Evolutionary conservation across 805 yeast species (phyloP), one percentile per base, ranked within the genome.

Genomic region (Starmerella geochares): DNA sequence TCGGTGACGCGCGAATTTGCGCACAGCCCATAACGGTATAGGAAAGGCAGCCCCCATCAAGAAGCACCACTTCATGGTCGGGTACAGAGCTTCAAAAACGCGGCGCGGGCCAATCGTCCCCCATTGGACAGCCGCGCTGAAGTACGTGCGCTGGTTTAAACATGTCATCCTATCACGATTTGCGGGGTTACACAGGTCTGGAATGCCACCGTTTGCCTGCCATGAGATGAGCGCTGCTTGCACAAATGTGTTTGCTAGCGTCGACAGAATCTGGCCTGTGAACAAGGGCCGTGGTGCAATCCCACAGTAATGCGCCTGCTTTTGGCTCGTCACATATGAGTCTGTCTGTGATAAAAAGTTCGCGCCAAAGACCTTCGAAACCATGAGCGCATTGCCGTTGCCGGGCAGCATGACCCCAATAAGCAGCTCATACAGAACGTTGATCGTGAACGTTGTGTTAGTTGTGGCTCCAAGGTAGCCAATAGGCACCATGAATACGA

Each of bases 321-420:
- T 76, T 54, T 65, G 66, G 58, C 76, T 77, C 60, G 74, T 73
- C 43, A 78, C 72, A 62, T 75, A 79, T 60, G 68, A 72, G 53
- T 79, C 77, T 14, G 83, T 82, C 63, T 79, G 83, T 33, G 75
- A 73, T 58, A 77, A 80, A 51, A 79, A 77, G 59, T 78, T 78
- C 46, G 77, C 75, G 37, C 79, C 80, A 47, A 68, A 71, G 0
- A 75, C 72, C 51, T 77, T 76, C 51, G 76, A 60, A 21, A 72
- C 67, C 71, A 72, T 73, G 53, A 74, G 62, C 3, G 80, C 80
- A 42, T 68, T 61, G 25, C 78, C 78, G 49, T 76, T 74, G 44
- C 79, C 78, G n/a, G 79, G 79, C 32, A 75, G 59, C 4, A 79
- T 76, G 55, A 76, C 75, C 29, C 81, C 80, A 42, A 75, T 65